Evolutionary conservation across 2,329 filamentous ascomycete species (phyloP).

Genomic region (Exophiala mesophila): DNA sequence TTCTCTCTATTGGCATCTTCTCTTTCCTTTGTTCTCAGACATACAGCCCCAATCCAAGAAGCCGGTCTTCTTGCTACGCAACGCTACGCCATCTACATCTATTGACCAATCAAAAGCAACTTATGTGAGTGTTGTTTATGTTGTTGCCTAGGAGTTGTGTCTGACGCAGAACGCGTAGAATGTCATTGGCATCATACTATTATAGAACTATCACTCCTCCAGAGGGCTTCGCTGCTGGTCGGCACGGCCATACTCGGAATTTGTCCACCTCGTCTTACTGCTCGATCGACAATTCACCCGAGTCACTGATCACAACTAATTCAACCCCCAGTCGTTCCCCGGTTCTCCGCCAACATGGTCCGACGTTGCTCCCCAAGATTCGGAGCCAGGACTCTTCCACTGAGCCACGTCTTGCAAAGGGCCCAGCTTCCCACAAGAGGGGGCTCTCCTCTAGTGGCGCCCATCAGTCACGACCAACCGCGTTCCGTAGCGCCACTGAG

Average conservation of each 20-base stretch:
- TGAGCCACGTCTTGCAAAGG: constrained; percentile 11
- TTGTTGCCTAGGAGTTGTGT: constrained; percentile 8
- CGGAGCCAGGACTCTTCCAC: constrained; percentile 67
- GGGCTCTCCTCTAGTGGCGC: constrained; percentile 39
- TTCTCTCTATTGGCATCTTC: constrained; percentile 21
- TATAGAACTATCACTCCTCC: constrained; percentile 45
- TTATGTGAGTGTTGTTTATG: constrained; percentile 18
- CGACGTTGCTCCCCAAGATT: constrained; percentile 78
- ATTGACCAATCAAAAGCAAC: constrained; percentile 14
- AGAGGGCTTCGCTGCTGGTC: constrained; percentile 31
- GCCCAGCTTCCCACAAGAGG: constrained; percentile 14
- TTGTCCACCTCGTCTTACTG: constrained; percentile 57
- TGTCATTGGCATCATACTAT: constrained; percentile 40
- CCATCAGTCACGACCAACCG: constrained; percentile 48
- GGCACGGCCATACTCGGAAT: constrained; percentile 53
- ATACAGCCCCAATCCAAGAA: constrained; percentile 16
- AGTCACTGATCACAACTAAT: constrained; percentile 62
- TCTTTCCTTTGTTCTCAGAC: constrained; percentile 24
- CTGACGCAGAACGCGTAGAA: constrained; percentile 28
- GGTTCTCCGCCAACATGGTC: constrained; percentile 68
- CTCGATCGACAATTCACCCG: constrained; percentile 63
- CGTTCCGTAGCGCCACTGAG: constrained; percentile 44
- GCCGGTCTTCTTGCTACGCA: constrained; percentile 22
- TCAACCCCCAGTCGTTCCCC: constrained; percentile 69
- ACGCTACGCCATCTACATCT: constrained; percentile 7